phyloP scores from a whole-genome alignment of 768 basidiomycete species.

The Agaricus bisporus region DNA sequence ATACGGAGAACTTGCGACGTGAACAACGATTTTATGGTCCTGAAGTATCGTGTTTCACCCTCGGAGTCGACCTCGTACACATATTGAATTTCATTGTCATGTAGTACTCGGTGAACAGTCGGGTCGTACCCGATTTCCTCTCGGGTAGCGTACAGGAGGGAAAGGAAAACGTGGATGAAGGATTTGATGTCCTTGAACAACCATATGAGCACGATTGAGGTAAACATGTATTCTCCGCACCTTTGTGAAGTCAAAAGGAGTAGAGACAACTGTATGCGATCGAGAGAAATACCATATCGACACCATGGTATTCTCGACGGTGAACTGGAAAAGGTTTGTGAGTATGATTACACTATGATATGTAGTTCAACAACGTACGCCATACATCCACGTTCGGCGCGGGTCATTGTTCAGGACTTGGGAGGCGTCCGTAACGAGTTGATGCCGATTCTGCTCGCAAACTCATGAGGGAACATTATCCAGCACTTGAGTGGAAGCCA shows the following conservation, averaged over 20 bases:
- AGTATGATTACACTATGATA: not conserved
- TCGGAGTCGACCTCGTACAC: not conserved
- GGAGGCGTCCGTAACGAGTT: not conserved
- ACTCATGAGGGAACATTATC: not conserved
- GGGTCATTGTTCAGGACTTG: constrained; percentile 5
- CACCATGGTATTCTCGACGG: not conserved
- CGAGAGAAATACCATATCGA: constrained; percentile 4
- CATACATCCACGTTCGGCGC: not conserved
- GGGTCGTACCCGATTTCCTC: constrained; percentile 8
- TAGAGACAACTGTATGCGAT: not conserved
- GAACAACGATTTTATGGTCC: not conserved
- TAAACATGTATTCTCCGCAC: not conserved
- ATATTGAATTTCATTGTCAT: not conserved
- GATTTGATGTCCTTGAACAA: not conserved
- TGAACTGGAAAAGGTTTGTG: not conserved
- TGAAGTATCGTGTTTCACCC: not conserved
- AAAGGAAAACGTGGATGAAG: constrained; percentile 2
- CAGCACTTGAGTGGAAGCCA: not conserved
- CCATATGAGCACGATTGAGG: not conserved
- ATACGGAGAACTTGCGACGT: not conserved
- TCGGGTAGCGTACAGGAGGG: constrained; percentile 1
- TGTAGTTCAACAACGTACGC: not conserved
- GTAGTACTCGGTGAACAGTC: not conserved
- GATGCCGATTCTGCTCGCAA: not conserved
- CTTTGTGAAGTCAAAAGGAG: not conserved